Conservation (phyloP, 2,329 filamentous ascomycete species). For the Eurotiales sp. region DNA sequence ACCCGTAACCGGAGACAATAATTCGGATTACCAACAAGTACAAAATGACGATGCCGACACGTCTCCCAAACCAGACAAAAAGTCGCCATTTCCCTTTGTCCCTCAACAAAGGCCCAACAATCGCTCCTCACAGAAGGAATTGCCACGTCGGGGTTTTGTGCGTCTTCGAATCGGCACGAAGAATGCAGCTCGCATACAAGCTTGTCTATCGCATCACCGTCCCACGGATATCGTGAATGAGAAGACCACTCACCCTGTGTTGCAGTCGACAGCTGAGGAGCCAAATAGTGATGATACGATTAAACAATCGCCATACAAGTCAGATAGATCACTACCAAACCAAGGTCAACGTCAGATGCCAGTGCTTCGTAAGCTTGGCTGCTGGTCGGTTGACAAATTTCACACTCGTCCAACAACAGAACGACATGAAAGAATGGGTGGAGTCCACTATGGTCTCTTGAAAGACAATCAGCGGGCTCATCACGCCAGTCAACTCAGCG, state of each 20-base stretch:
- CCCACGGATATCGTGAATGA: not conserved
- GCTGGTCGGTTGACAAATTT: not conserved
- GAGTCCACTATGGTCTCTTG: not conserved
- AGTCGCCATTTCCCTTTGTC: not conserved
- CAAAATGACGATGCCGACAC: too few species aligned
- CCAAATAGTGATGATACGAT: constrained; percentile 11
- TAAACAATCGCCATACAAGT: not conserved
- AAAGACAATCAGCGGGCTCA: not conserved
- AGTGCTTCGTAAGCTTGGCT: constrained; percentile 8
- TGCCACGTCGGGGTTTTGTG: constrained; percentile 16
- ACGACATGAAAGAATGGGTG: not conserved
- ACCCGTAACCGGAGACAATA: too few species aligned
- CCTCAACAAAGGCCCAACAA: not conserved
- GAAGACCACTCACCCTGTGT: not conserved
- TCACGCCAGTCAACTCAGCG: not conserved
- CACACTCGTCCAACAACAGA: not conserved
- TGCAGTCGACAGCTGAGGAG: not conserved
- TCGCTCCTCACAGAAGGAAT: not conserved
- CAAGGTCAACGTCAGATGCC: not conserved
- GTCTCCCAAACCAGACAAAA: too few species aligned
- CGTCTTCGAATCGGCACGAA: constrained; percentile 21
- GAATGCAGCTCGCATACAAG: constrained; percentile 22
- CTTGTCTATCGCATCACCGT: not conserved
- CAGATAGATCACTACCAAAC: not conserved
- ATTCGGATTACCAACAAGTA: not conserved